These are phyloP conservation scores for Ceratocystis albifundus DNA, from an alignment of 2,329 filamentous ascomycete genomes.

Conservation along the genomic window DNA sequence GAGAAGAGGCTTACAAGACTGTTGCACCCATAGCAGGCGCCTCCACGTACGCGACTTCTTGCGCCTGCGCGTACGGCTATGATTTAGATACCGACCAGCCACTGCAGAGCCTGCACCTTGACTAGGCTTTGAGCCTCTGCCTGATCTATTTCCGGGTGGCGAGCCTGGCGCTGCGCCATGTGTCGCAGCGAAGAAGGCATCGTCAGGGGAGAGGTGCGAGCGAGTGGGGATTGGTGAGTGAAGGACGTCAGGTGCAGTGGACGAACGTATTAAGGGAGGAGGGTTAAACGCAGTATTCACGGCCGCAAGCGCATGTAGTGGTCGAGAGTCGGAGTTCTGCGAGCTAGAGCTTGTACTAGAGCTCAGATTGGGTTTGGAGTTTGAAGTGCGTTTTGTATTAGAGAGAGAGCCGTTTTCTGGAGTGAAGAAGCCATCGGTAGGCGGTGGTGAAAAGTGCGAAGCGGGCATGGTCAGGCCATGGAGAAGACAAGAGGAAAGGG, in stretches of 20 bases:
- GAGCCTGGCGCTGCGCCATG: slow-evolving; percentile 29
- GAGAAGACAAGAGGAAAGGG: neutral
- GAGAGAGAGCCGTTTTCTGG: slow-evolving; percentile 25
- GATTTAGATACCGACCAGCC: slow-evolving; percentile 43
- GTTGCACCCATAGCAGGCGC: slow-evolving; percentile 96
- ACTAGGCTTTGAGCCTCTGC: slow-evolving; percentile 20
- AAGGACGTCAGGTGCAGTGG: slow-evolving; percentile 12
- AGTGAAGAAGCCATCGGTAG: slow-evolving; percentile 65
- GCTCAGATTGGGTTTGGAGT: neutral
- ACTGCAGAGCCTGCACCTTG: slow-evolving; percentile 29
- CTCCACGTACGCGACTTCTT: slow-evolving; percentile 71
- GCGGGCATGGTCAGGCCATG: slow-evolving; percentile 4
- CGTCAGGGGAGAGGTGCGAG: slow-evolving; percentile 66
- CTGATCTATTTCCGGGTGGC: slow-evolving; percentile 35
- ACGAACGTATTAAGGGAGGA: slow-evolving; percentile 9
- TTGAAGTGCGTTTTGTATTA: neutral
- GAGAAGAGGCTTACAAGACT: slow-evolving; percentile 56
- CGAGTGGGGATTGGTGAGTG: slow-evolving; percentile 37
- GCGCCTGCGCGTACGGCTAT: slow-evolving; percentile 48
- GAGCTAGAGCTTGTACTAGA: neutral
- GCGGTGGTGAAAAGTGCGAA: slow-evolving; percentile 29
- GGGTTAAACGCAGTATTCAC: neutral
- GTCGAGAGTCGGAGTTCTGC: slow-evolving; percentile 25
- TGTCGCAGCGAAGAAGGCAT: slow-evolving; percentile 55
- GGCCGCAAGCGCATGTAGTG: slow-evolving; percentile 9